Evolutionary conservation across 2,329 filamentous ascomycete species (phyloP), one percentile per base, ranked within the genome.

Genomic region (Exophiala spinifera): DNA sequence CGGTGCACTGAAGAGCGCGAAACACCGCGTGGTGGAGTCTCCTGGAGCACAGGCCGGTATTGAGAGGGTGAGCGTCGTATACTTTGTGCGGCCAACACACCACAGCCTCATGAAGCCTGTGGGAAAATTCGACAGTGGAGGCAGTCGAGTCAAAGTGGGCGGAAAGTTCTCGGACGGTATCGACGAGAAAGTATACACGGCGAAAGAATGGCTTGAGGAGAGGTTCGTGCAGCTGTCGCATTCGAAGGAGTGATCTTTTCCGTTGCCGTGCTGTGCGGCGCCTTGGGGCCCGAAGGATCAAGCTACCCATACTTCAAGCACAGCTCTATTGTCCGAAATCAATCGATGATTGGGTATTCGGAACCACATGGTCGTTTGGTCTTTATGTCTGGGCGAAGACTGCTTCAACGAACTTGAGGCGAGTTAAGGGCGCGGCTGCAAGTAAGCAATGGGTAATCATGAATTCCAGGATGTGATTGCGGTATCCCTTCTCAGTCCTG

Each of bases 41-140:
- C 76, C 78, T 0, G 77, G 77, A 0, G 62, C 65, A 10, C 79
- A 82, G 63, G 70, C 64, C 3, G 64, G 68, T n/a, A 55, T 51
- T 14, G 73, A 70, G 17, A 68, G 80, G 50, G 78, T 76, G 62
- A 80, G 78, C 65, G 59, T 82, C 17, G 79, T 81, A 8, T 82
- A 82, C 61, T 82, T 82, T 65, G 68, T 72, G 23, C 64, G 80
- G 57, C 79, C 79, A 3, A 50, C 48, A 42, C 48, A 50, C 21
- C 48, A 50, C 21, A 50, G 48, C 14, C 15, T 44, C 37, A 43
- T 50, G 48, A 50, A 50, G 37, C 48, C 48, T 15, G 48, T 50
- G 37, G 48, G 48, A 17, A 23, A 33, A 21, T 50, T 50, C 23
- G 48, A 44, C 31, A 33, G 8, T 15, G 23, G 28, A 20, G 23